Evolutionary conservation across 192 early-diverging fungal genomes (phyloP), one percentile per base, ranked within the genome.

Genomic region (Backusella liffmaniae): DNA sequence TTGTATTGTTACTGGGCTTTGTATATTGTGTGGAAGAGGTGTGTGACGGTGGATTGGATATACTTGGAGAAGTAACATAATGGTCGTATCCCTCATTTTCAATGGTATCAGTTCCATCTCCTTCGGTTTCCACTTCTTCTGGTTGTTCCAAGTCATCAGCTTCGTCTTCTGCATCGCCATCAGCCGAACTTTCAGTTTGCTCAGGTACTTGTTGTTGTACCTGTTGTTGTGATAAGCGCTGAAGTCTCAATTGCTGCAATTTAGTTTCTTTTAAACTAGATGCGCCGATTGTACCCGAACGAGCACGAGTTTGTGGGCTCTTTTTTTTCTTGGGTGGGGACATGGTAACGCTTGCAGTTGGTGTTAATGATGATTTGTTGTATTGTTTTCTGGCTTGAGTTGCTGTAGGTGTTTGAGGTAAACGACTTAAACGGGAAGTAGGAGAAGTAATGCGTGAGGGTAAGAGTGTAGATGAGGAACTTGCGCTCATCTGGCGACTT

Each of bases 161-260:
- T 67, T 85, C 78, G 23, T 82, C 78, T 36, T 80, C 77, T 67
- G 78, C 68, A 13, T 82, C 77, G 21, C 79, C 56, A 26, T 70
- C 53, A 0, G 29, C 35, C 21, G 82, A 81, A 30, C 82, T 73
- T 49, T 70, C 74, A 13, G 73, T 29, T 18, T 77, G 49, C 12
- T 66, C 37, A 12, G 68, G 67, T 8, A 53, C 56, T 9, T 76
- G 77, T 16, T 82, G 77, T 34, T 67, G 73, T 32, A 67, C 56
- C 4, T 62, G 56, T 29, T 59, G 56, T 56, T 37, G 73, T 41
- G 30, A 70, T 71, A 26, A 42, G 36, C 29, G 46, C 10, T 62
- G 21, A 62, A 62, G 73, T 21, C 71, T 59, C 18, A 77, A 21
- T 71, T 72, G 44, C 9, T 77, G 76, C 7, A 77, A 59, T 42